phyloP scores from a whole-genome alignment of 116 monocot species.

The Phalaenopsis hybrid region DNA sequence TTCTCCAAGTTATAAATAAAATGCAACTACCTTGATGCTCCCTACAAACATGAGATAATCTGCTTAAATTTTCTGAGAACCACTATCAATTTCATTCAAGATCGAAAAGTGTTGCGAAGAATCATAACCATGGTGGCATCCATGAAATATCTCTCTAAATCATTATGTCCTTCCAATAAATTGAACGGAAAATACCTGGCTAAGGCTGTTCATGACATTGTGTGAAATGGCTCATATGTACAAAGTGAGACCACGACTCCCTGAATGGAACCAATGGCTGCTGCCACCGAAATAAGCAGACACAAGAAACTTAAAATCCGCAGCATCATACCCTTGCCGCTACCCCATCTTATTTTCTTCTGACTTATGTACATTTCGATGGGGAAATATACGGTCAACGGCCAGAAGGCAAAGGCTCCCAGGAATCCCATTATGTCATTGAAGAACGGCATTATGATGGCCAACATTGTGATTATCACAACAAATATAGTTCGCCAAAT shows the following conservation, averaged over 20 bases:
- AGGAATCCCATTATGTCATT: constrained; percentile 39
- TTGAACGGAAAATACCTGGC: not conserved
- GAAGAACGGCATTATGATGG: constrained; percentile 55
- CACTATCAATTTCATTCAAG: not conserved
- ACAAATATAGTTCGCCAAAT: constrained; percentile 44
- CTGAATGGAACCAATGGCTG: constrained; percentile 35
- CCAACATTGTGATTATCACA: constrained; percentile 24
- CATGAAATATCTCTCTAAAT: not conserved
- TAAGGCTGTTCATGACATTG: constrained; percentile 19
- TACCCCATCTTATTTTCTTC: constrained; percentile 17
- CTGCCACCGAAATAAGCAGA: constrained; percentile 38
- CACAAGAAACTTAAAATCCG: constrained; percentile 32
- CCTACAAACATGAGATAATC: no score
- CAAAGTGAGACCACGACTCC: constrained; percentile 24
- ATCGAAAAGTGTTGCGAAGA: not conserved
- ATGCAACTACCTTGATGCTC: no score
- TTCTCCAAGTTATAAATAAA: no score
- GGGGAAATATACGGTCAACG: constrained; percentile 54
- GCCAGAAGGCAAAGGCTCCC: constrained; percentile 53
- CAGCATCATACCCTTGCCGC: constrained; percentile 24
- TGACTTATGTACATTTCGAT: constrained; percentile 49
- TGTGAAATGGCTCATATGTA: constrained; percentile 33
- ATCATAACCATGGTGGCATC: not conserved
- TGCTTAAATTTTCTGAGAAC: no score
- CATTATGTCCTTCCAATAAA: not conserved